Evolutionary conservation across 352 stramenopile species (phyloP).

Genomic region (Halophytophthora batemanensis): DNA sequence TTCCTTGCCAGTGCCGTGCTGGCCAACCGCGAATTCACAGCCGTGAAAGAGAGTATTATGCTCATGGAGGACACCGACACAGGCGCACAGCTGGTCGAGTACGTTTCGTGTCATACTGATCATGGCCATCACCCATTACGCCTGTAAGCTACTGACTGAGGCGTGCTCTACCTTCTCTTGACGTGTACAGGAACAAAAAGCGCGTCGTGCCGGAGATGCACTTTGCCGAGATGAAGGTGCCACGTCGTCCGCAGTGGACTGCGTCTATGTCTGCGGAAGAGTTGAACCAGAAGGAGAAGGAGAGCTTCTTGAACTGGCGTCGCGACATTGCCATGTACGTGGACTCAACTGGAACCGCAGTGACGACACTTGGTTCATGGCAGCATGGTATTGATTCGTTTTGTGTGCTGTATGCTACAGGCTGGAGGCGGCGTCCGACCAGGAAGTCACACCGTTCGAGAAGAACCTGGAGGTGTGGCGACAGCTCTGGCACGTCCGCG

Average conservation of each 20-base stretch:
- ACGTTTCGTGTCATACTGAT: slow-evolving; percentile 11
- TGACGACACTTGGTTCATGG: neutral
- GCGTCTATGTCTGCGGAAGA: slow-evolving; percentile 93
- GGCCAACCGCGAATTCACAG: slow-evolving; percentile 90
- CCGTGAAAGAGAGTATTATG: slow-evolving; percentile 87
- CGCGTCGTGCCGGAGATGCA: slow-evolving; percentile 74
- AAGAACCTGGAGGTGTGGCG: slow-evolving; percentile 99
- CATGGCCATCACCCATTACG: neutral
- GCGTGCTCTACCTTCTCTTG: neutral
- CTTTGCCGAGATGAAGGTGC: slow-evolving; percentile 96
- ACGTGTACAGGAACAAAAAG: slow-evolving; percentile 39
- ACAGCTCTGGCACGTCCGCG: slow-evolving; percentile 98
- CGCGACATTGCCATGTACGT: slow-evolving; percentile 91
- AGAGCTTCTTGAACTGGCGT: slow-evolving; percentile 98
- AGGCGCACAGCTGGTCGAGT: slow-evolving; percentile 65
- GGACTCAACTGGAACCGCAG: neutral
- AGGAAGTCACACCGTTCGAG: slow-evolving; percentile 98
- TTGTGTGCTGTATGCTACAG: slow-evolving; percentile 23
- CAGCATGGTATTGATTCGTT: slow-evolving; percentile 9
- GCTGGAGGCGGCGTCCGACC: slow-evolving; percentile 70
- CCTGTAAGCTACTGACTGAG: neutral
- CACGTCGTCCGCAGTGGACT: slow-evolving; percentile 94
- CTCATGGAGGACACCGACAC: slow-evolving; percentile 63
- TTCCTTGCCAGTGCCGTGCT: slow-evolving; percentile 92
- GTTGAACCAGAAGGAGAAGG: slow-evolving; percentile 94